These are phyloP conservation scores for Cyclotella choctawhatcheeana DNA, from an alignment of 108 stramenopile species.

Conservation along the genomic window DNA sequence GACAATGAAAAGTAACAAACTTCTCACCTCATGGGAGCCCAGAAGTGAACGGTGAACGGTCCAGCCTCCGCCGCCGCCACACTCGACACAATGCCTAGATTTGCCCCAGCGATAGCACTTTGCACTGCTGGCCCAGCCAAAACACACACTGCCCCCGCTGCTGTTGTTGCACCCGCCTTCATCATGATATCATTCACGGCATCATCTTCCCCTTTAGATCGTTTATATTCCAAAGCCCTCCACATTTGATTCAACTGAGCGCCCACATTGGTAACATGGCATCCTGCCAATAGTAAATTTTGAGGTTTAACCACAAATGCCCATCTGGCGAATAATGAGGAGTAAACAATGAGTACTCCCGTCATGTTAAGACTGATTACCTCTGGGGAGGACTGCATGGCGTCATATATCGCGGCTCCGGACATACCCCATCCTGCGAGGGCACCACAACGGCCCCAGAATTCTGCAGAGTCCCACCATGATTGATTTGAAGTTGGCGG, in stretches of 20 bases:
- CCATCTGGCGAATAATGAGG: slow-evolving; percentile 84
- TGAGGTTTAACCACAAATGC: slow-evolving; percentile 82
- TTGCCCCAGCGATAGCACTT: too few species aligned
- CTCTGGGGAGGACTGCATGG: slow-evolving; percentile 75
- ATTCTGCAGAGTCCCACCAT: slow-evolving; percentile 74
- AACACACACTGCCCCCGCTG: slow-evolving; percentile 60
- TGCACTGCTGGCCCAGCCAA: slow-evolving; percentile 73
- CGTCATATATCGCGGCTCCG: slow-evolving; percentile 88
- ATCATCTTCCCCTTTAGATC: slow-evolving; percentile 63
- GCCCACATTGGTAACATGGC: slow-evolving; percentile 82
- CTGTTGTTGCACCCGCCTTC: slow-evolving; percentile 74
- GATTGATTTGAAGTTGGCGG: slow-evolving; percentile 6
- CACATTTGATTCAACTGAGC: slow-evolving; percentile 87
- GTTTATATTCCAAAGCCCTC: slow-evolving; percentile 78
- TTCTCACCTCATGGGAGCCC: slow-evolving; percentile 94
- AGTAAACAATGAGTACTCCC: slow-evolving; percentile 84
- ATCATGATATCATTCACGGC: slow-evolving; percentile 66
- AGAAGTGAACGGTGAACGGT: slow-evolving; percentile 62
- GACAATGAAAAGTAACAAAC: too few species aligned
- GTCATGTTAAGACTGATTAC: slow-evolving; percentile 90
- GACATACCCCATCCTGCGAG: slow-evolving; percentile 92
- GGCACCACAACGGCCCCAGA: slow-evolving; percentile 83
- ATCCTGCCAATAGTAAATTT: slow-evolving; percentile 68
- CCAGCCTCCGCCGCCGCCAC: slow-evolving; percentile 83
- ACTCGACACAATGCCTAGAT: slow-evolving; percentile 49